Percentiles rank a stretch among this genome's conserved stretches.
phyloP scores from a whole-genome alignment of 768 basidiomycete species.

The Tricholomella constricta region DNA sequence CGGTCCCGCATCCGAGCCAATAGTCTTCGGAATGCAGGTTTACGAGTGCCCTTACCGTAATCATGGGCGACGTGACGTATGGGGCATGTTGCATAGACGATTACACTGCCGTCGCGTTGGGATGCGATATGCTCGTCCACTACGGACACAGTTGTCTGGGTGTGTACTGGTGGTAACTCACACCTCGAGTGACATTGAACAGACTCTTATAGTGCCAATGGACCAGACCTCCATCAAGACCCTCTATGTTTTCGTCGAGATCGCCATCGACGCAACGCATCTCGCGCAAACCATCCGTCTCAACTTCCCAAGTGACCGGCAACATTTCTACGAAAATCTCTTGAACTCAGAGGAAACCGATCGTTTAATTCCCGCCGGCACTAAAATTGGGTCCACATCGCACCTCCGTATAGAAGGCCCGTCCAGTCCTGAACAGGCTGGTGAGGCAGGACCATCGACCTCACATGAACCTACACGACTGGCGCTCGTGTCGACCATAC shows the following conservation, averaged over 20 bases:
- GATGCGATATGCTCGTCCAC: slow-evolving; percentile 97
- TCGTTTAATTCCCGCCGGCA: slow-evolving; percentile 42
- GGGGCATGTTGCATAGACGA: slow-evolving; percentile 99
- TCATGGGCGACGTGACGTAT: slow-evolving; percentile 98
- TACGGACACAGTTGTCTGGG: slow-evolving; percentile 98
- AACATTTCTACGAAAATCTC: slow-evolving; percentile 63
- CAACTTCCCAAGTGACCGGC: slow-evolving; percentile 83
- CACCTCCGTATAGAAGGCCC: slow-evolving; percentile 66
- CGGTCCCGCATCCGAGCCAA: neutral
- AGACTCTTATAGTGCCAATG: slow-evolving; percentile 73
- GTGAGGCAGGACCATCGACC: slow-evolving; percentile 16
- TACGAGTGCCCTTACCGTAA: slow-evolving; percentile 80
- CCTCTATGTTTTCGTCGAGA: slow-evolving; percentile 97
- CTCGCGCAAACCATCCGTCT: slow-evolving; percentile 81
- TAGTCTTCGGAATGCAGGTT: slow-evolving; percentile 49
- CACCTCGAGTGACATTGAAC: neutral
- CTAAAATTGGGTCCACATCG: slow-evolving; percentile 48
- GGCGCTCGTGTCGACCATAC: slow-evolving; percentile 95
- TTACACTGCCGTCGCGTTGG: slow-evolving; percentile 92
- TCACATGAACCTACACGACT: slow-evolving; percentile 58
- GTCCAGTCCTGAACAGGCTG: slow-evolving; percentile 9
- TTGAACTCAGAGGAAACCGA: slow-evolving; percentile 56
- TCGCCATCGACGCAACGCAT: slow-evolving; percentile 86
- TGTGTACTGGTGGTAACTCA: slow-evolving; percentile 35
- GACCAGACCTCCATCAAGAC: slow-evolving; percentile 93